Evolutionary conservation across 768 basidiomycete species (phyloP), one percentile per base, ranked within the genome.

Genomic region (Mycena indigotica): DNA sequence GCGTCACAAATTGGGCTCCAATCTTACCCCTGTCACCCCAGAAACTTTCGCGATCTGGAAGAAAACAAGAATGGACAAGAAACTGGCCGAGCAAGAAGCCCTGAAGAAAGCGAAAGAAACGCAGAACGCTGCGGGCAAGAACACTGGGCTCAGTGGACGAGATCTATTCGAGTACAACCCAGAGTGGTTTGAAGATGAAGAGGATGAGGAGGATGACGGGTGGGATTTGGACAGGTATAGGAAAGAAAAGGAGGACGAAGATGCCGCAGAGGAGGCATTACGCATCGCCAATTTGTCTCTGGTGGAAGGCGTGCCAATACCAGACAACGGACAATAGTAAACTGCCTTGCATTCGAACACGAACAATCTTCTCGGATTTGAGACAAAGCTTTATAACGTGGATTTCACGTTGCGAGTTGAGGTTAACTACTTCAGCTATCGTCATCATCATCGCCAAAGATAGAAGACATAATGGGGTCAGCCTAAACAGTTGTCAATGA

Each of bases 161-260:
- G 97, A 98, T 75, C 77, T 99, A 77, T 96, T 97, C 83, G 88
- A 92, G 75, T 96, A 92, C 84, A 95, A 95, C 73, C 90, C 93
- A 17, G 91, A 94, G 66, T 93, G 92, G 90, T 95, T 94, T 77
- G 84, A 87, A 62, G 81, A 81, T 1, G 85, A 86, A 19, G 81
- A 80, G 1, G 80, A 71, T 3, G 80, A 76, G 17, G 71, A 51
- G 2, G 72, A 73, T 21, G 85, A 85, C 48, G 82, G 82, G 41
- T 86, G 84, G 75, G 85, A 87, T 72, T 72, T 87, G 40, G 65
- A 72, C 25, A 78, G 81, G 63, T 91, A 88, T 72, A 80, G 87
- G 63, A 77, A 75, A 44, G 72, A 85, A 70, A 77, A 85, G 67
- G 84, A 87, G 65, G 83, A 82, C 55, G 84, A 84, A 57, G 84